A percentile compares a stretch with the other conserved stretches of the same genome.
Evolutionary conservation across 352 stramenopile species (phyloP).

Genomic region (Blastocystis sp.): DNA sequence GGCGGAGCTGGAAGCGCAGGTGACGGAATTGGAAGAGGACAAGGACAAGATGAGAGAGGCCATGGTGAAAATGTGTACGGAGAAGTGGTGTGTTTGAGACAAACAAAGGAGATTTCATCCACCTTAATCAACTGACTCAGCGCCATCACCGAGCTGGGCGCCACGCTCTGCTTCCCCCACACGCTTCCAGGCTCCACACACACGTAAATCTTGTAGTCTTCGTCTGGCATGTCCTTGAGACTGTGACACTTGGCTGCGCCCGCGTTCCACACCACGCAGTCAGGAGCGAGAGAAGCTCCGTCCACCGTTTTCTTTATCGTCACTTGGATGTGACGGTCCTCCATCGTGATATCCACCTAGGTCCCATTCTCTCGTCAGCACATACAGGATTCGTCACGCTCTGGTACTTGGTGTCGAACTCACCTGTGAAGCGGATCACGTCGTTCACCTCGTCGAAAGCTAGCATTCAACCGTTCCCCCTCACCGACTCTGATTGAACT

Average conservation of each 20-base stretch:
- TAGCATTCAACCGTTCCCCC: neutral
- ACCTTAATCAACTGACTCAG: conserved; percentile 15
- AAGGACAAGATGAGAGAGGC: conserved; percentile 43
- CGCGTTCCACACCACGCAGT: conserved; percentile 52
- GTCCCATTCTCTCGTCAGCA: neutral
- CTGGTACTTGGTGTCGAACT: conserved; percentile 1
- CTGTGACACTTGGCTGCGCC: neutral
- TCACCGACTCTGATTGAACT: neutral
- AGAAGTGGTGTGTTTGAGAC: neutral
- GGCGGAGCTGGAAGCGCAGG: neutral
- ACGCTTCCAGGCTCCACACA: conserved; percentile 50
- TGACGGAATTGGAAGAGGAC: neutral
- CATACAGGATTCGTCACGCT: neutral
- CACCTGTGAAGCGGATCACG: neutral
- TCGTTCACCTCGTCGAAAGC: neutral
- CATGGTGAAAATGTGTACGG: conserved; percentile 46
- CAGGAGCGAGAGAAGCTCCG: neutral
- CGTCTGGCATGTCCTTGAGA: conserved; percentile 46
- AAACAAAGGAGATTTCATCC: conserved; percentile 16
- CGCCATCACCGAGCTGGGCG: neutral
- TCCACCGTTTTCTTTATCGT: neutral
- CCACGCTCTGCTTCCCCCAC: neutral
- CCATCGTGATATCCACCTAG: conserved; percentile 6
- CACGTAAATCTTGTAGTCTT: conserved; percentile 51
- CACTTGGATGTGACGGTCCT: neutral